These are phyloP conservation scores for Paracamarosporium sp. DNA, from an alignment of 2,329 filamentous ascomycete species.

Conservation along the genomic window DNA sequence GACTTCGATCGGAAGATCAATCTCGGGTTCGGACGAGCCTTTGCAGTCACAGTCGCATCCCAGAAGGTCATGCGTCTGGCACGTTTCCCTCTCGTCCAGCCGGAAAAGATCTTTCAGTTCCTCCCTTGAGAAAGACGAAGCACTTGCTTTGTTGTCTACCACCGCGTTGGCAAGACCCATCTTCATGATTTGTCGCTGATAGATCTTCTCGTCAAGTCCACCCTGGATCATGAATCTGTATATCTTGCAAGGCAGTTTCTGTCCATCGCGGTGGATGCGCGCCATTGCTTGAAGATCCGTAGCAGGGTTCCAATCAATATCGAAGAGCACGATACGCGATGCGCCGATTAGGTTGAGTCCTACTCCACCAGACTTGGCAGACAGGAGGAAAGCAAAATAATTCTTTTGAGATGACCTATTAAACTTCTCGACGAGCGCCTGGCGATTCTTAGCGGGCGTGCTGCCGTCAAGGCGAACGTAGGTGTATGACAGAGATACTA, in stretches of 20 bases:
- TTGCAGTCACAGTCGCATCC: constrained; percentile 67
- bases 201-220: constrained; percentile 77
- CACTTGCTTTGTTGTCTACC: constrained; percentile 69
- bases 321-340: constrained; percentile 73
- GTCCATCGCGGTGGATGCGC: constrained; percentile 74
- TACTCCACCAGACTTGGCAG: constrained; percentile 73
- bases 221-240: constrained; percentile 74
- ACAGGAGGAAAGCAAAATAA: constrained; percentile 73
- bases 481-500: constrained; percentile 65
- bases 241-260: constrained; percentile 71
- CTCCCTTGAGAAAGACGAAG: constrained; percentile 68
- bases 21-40: constrained; percentile 45
- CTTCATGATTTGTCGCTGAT: constrained; percentile 75
- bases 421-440: constrained; percentile 73
- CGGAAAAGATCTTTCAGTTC: constrained; percentile 73
- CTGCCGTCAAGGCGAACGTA: constrained; percentile 74
- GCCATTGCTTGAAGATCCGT: constrained; percentile 78
- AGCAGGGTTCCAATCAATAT: constrained; percentile 79
- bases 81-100: constrained; percentile 65
- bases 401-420: constrained; percentile 64
- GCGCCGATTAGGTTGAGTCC: constrained; percentile 76
- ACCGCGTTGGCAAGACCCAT: constrained; percentile 73
- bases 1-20: constrained; percentile 23
- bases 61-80: constrained; percentile 73
- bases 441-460: constrained; percentile 68